These are phyloP conservation scores for Bolboschoenoplectus hybrid DNA, from an alignment of 202 grass and related monocot genomes.

Conservation along the genomic window DNA sequence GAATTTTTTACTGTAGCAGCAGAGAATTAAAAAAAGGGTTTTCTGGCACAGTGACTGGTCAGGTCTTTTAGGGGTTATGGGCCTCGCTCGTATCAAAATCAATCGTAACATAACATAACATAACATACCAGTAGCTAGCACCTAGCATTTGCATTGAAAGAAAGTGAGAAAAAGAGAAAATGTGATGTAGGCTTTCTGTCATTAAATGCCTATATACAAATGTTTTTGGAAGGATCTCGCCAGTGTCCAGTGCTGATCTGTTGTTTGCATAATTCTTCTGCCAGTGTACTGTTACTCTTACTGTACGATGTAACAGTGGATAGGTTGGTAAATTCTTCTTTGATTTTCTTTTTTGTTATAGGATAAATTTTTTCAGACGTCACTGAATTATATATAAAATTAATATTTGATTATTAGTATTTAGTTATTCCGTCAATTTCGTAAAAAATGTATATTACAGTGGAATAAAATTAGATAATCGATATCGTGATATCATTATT, in stretches of 20 bases:
- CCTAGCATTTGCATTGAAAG: not conserved
- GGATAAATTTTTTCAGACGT: too few species aligned
- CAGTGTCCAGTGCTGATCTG: not conserved
- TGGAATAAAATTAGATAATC: too few species aligned
- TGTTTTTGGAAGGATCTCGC: constrained; percentile 35
- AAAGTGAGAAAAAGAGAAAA: not conserved
- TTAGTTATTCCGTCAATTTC: too few species aligned
- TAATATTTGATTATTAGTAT: too few species aligned
- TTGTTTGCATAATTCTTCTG: not conserved
- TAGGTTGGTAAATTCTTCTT: not conserved
- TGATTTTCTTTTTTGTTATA: too few species aligned
- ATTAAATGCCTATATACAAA: constrained; percentile 11
- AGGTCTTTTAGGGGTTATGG: constrained; percentile 29
- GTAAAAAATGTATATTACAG: too few species aligned
- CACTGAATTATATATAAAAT: too few species aligned
- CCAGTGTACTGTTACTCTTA: not conserved
- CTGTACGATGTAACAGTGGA: not conserved
- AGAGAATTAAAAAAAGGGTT: not conserved
- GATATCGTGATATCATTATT: too few species aligned
- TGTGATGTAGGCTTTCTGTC: constrained; percentile 20
- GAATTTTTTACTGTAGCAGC: not conserved
- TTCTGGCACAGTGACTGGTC: constrained; percentile 12
- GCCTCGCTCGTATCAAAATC: not conserved
- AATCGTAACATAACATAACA: too few species aligned
- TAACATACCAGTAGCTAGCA: constrained; percentile 8